Evolutionary conservation across 495 filamentous ascomycete species (phyloP).

Genomic region (Hyaloscypha bicolor): DNA sequence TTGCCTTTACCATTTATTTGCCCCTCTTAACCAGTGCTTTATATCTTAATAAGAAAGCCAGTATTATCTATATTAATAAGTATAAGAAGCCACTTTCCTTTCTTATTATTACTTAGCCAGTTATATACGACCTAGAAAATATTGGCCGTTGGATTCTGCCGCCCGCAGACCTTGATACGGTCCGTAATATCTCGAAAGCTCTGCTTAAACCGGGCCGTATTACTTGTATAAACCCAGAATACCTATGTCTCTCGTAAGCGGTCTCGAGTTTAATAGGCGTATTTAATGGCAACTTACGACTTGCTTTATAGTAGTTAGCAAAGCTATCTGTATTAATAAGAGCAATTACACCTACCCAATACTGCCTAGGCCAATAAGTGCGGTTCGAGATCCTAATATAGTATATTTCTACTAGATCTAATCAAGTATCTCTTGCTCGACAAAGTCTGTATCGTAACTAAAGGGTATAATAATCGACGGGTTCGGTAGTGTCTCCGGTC

Average conservation of each 20-base stretch:
- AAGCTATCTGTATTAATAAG: neutral
- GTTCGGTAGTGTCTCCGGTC: neutral
- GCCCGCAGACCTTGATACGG: constrained; percentile 34
- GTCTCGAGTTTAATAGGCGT: constrained; percentile 38
- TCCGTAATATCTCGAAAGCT: constrained; percentile 41
- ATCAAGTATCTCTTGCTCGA: constrained; percentile 35
- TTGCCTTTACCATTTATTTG: neutral
- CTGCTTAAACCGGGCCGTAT: constrained; percentile 39
- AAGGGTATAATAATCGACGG: constrained; percentile 32
- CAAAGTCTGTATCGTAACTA: constrained; percentile 39
- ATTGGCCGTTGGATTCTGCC: constrained; percentile 40
- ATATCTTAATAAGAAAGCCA: constrained; percentile 24
- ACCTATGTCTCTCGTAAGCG: constrained; percentile 44
- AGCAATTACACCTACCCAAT: constrained; percentile 21
- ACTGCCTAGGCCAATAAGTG: constrained; percentile 31
- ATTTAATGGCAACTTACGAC: constrained; percentile 29
- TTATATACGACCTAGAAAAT: constrained; percentile 40
- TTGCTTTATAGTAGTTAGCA: constrained; percentile 26
- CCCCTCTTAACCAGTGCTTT: constrained; percentile 8
- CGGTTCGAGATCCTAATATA: constrained; percentile 22
- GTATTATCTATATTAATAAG: constrained; percentile 45
- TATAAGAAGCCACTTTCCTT: constrained; percentile 42
- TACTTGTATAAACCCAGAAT: constrained; percentile 51
- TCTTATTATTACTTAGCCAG: constrained; percentile 38
- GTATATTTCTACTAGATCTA: constrained; percentile 30